Percentiles rank a stretch among this genome's conserved stretches.
Conservation (phyloP, 768 basidiomycete species). For the Phaeotremella skinneri region DNA sequence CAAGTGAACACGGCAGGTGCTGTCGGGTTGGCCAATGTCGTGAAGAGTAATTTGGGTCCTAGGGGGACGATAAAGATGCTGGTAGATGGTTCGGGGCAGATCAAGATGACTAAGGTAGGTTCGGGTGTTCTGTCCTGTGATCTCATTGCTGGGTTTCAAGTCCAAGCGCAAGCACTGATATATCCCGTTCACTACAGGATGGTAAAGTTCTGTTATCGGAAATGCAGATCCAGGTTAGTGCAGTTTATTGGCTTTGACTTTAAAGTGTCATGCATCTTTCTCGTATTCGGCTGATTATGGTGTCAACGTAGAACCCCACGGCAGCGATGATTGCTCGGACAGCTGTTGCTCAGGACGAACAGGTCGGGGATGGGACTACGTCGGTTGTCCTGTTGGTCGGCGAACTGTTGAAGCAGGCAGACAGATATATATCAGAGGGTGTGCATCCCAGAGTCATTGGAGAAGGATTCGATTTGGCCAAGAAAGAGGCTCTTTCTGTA, state of each 20-base stretch:
- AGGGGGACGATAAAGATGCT: constrained; percentile 99
- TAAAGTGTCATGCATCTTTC: not conserved
- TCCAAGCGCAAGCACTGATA: no score
- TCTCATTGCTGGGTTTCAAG: no score
- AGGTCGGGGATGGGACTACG: constrained; percentile 97
- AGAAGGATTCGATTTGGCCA: constrained; percentile 94
- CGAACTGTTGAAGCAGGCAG: constrained; percentile 92
- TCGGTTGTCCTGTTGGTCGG: constrained; percentile 94
- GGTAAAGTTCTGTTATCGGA: constrained; percentile 97
- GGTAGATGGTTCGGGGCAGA: constrained; percentile 90
- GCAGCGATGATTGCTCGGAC: constrained; percentile 99
- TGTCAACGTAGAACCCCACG: constrained; percentile 68
- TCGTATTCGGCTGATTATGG: not conserved
- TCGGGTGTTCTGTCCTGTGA: constrained; percentile 8
- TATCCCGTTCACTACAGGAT: no score
- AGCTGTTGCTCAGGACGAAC: constrained; percentile 96
- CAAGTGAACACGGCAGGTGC: constrained; percentile 83
- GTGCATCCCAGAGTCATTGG: constrained; percentile 95
- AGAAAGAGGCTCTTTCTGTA: constrained; percentile 87
- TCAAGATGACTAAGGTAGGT: constrained; percentile 94
- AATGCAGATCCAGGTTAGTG: constrained; percentile 80
- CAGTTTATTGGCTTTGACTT: not conserved
- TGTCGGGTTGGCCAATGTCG: constrained; percentile 94
- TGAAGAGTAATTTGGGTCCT: constrained; percentile 97
- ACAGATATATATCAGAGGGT: constrained; percentile 95